Base-by-base conservation (phyloP, 345 rosid genomes). In the Toxicodendron radicans region DNA sequence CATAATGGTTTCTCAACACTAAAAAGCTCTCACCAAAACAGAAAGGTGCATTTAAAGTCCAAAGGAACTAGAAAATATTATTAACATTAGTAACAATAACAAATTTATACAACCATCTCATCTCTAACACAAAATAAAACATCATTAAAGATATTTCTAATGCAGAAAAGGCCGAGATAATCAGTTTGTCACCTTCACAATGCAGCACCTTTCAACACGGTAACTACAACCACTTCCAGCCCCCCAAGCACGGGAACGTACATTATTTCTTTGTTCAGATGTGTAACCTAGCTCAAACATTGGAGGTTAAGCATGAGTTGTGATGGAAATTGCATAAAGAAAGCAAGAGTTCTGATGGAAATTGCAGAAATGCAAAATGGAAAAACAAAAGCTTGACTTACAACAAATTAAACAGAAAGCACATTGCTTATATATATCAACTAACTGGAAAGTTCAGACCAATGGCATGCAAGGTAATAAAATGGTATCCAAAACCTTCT, bases 241-340 rank as follows among this genome's bases (percentile, higher is more conserved):
- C 79, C 99, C 99, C 99, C 99, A 96, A 14, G 99, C 97, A 78
- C 99, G 95, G 76, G 99, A 96, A 21, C 98, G 97, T 63, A 96
- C 97, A 84, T 93, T 93, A 85, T 96, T 96, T 81, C 99, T 89
- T 78, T 93, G 90, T 85, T 89, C 92, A 54, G 99, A 92, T 45
- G 91, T 84, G 78, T 96, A 96, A 82, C 94, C 99, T 93, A 66
- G 63, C 18, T 73, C 27, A 81, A 62, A 59, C 32, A 45, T 49
- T 17, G 48, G 54, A 68, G 14, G 16, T 10, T 38, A 35, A 14
- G 16, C 27, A 49, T 32, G 41, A 63, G 24, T 71, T 27, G 5
- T 46, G 49, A 59, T 21, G 17, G 2, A 27, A 27, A 27, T 27
- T 27, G 30, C 30, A 27, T 27, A 27, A 27, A 27, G 30, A 27